phyloP scores from a whole-genome alignment of 345 rosid species.

The Atalantia buxifolia region DNA sequence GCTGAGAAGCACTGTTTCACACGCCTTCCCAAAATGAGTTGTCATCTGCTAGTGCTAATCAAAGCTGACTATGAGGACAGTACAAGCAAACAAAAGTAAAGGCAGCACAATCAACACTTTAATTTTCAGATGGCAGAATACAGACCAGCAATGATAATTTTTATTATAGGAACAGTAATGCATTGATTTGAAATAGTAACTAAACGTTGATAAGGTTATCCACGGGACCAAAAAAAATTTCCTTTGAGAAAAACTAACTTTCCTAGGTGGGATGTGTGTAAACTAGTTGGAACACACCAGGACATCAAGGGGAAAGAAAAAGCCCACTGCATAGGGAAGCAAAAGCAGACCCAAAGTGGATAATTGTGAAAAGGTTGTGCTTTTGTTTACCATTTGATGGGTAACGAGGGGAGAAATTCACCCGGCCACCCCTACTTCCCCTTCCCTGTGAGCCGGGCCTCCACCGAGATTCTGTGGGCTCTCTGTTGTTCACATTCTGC shows the following conservation, averaged over 20 bases:
- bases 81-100: background rate
- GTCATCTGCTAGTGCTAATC: background rate
- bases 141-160: background rate
- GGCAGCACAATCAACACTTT: constrained; percentile 12
- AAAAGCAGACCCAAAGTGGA: background rate
- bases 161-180: background rate
- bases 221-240: background rate
- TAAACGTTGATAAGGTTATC: background rate
- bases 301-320: background rate
- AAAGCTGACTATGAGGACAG: background rate
- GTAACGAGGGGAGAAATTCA: constrained; percentile 46
- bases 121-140: background rate
- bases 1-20: background rate
- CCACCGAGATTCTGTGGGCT: constrained; percentile 67
- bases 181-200: background rate
- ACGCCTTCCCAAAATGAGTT: constrained; percentile 3
- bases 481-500: constrained; percentile 63
- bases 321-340: background rate
- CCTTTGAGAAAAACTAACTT: background rate
- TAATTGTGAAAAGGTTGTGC: constrained; percentile 4
- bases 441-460: constrained; percentile 60
- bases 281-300: background rate
- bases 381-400: constrained; percentile 52
- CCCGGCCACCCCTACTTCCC: constrained; percentile 60
- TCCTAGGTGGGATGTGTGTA: background rate